Conservation (phyloP, 1,139 yeast species). For the Meyerozyma athensensis region DNA sequence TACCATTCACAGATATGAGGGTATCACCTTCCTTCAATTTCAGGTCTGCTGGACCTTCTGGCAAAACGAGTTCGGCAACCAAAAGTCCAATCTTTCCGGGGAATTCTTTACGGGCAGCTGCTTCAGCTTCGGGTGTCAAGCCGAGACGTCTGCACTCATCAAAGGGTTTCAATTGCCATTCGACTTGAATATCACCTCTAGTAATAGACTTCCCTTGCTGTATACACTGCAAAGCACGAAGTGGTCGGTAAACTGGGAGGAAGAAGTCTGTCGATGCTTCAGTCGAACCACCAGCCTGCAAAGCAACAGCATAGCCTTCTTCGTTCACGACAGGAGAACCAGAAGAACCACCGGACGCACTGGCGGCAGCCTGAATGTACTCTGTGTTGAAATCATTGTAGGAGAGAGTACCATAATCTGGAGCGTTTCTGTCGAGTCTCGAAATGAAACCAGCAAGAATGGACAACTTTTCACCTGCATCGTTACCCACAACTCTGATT, state of each 20-base stretch:
- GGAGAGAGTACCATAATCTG: constrained; percentile 86
- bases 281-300: constrained; percentile 91
- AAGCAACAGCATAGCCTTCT: constrained; percentile 82
- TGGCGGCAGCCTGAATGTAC: constrained; percentile 94
- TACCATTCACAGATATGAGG: constrained; percentile 66
- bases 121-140: constrained; percentile 69
- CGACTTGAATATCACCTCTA: constrained; percentile 79
- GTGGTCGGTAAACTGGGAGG: constrained; percentile 77
- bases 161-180: constrained; percentile 81
- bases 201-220: constrained; percentile 58
- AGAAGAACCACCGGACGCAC: constrained; percentile 93
- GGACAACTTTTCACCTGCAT: constrained; percentile 90
- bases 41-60: constrained; percentile 82
- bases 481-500: constrained; percentile 92
- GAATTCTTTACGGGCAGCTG: constrained; percentile 58
- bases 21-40: constrained; percentile 82
- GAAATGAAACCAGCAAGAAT: constrained; percentile 88
- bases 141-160: constrained; percentile 91
- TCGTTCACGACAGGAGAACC: constrained; percentile 93
- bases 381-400: constrained; percentile 94
- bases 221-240: constrained; percentile 73
- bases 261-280: constrained; percentile 93
- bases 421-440: constrained; percentile 89
- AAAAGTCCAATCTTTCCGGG: constrained; percentile 78
- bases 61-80: constrained; percentile 79